Conservation (phyloP, 805 yeast genomes). For the Pichia rugopelliculosa region DNA sequence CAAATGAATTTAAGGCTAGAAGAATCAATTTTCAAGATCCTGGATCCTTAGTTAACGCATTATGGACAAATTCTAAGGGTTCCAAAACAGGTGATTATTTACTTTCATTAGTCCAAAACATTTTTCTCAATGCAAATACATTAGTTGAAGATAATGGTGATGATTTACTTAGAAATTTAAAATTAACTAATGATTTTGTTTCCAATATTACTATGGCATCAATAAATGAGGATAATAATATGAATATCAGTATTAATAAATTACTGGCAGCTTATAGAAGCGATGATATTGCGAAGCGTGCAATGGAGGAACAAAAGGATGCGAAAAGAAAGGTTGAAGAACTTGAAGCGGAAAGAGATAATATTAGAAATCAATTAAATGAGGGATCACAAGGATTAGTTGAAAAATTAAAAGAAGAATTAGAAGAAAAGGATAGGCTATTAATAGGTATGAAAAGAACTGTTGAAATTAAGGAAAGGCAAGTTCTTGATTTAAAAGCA, state of each 20-base stretch:
- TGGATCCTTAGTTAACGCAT: constrained; percentile 52
- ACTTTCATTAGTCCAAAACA: constrained; percentile 57
- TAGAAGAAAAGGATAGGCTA: constrained; percentile 55
- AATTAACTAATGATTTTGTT: constrained; percentile 47
- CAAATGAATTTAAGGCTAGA: constrained; percentile 31
- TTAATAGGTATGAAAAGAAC: constrained; percentile 53
- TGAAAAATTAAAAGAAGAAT: constrained; percentile 49
- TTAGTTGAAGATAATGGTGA: constrained; percentile 23
- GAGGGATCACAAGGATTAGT: constrained; percentile 74
- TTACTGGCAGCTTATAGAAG: constrained; percentile 68
- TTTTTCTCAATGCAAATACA: constrained; percentile 43
- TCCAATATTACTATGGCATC: constrained; percentile 47
- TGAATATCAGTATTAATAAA: constrained; percentile 70
- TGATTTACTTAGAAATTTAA: constrained; percentile 44
- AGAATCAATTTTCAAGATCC: constrained; percentile 64
- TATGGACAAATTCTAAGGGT: constrained; percentile 51
- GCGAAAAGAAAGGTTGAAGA: constrained; percentile 33
- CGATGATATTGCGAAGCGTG: constrained; percentile 78
- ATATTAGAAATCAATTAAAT: constrained; percentile 22
- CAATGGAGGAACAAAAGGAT: constrained; percentile 40
- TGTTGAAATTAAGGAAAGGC: constrained; percentile 51
- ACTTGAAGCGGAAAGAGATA: constrained; percentile 37
- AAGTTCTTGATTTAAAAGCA: constrained; percentile 56
- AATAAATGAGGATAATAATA: constrained; percentile 52
- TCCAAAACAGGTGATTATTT: constrained; percentile 54